Evolutionary conservation across 371 early-diverging fungal genomes (phyloP).

Genomic region (Mucor plumbeus): DNA sequence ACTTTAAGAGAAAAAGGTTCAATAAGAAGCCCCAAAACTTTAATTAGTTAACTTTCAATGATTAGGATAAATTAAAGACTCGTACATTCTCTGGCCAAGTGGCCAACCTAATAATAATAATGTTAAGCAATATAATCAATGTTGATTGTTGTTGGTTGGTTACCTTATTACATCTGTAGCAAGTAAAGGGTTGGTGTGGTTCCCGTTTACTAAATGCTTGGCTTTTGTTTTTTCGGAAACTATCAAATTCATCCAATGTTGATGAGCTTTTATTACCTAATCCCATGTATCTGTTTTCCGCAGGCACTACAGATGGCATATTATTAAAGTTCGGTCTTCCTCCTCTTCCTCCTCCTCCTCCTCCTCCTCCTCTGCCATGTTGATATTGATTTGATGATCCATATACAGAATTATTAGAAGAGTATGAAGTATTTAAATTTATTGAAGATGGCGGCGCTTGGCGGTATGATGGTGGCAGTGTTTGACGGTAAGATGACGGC

Average conservation of each 20-base stretch:
- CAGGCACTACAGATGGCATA: not conserved
- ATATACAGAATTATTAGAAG: not conserved
- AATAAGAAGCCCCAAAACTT: too few relatives aligned
- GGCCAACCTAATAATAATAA: constrained; percentile 27
- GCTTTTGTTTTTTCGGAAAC: constrained; percentile 32
- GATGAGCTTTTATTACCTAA: constrained; percentile 19
- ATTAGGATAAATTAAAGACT: constrained; percentile 23
- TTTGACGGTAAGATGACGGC: not conserved
- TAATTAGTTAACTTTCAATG: too few relatives aligned
- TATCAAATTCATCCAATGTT: constrained; percentile 29
- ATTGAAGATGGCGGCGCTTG: constrained; percentile 3
- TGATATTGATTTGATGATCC: not conserved
- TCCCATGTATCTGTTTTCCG: constrained; percentile 23
- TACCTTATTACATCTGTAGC: constrained; percentile 38
- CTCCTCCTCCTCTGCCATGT: not conserved
- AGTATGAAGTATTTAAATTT: not conserved
- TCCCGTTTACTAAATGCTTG: constrained; percentile 31
- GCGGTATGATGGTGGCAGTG: constrained; percentile 6
- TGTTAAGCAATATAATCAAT: not conserved
- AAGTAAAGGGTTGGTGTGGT: constrained; percentile 28
- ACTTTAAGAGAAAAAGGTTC: too few relatives aligned
- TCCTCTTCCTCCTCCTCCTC: not conserved
- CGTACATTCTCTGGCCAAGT: constrained; percentile 39
- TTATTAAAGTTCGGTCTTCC: not conserved
- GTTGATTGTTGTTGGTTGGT: not conserved